Base-by-base conservation (phyloP, 2,329 filamentous ascomycete genomes). In the Thielaviopsis populi region DNA sequence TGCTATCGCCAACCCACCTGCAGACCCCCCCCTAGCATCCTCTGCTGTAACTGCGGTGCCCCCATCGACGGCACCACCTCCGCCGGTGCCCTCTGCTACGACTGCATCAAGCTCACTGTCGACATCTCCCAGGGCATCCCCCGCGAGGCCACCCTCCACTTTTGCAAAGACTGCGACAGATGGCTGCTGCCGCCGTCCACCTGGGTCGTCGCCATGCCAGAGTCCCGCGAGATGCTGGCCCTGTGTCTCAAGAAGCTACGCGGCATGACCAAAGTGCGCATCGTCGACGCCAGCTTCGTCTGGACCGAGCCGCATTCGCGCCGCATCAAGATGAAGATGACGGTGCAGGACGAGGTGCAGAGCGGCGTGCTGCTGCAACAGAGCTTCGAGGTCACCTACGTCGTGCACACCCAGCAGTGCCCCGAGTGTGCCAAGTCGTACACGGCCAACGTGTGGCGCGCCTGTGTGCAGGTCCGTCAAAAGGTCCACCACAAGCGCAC, bases 281-380 rank as follows among this genome's bases (percentile, higher is more conserved):
- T 99, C 71, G 91, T 96, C 71, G 94, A 99, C 73, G 94, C 94
- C 58, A 88, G 85, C 70, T 99, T 97, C 73, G 88, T 97, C 72
- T 99, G 94, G 94, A 99, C 94, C 0, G 94, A 99, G 75, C 92
- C 94, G 11, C 94, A 99, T 77, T 96, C 91, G 70, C 82, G 90
- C 71, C 81, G 94, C 73, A 82, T 97, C 68, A 95, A 91, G 76
- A 86, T 97, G 74, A 96, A 96, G 78, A 86, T 99, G 74, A 97
- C 94, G 0, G 86, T 97, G 59, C 94, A 97, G 72, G 82, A 84
- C 66, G 75, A 79, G 24, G 82, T 85, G 1, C 80, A 80, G 61
- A 82, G 84, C 63, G 83, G 83, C 30, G 79, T 85, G 56, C 74
- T 86, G 64, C 78, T 99, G 70, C 94, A 99, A 75, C 94, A 99